phyloP scores from a whole-genome alignment of 345 rosid species.

The Erysimum cheiranthoides region DNA sequence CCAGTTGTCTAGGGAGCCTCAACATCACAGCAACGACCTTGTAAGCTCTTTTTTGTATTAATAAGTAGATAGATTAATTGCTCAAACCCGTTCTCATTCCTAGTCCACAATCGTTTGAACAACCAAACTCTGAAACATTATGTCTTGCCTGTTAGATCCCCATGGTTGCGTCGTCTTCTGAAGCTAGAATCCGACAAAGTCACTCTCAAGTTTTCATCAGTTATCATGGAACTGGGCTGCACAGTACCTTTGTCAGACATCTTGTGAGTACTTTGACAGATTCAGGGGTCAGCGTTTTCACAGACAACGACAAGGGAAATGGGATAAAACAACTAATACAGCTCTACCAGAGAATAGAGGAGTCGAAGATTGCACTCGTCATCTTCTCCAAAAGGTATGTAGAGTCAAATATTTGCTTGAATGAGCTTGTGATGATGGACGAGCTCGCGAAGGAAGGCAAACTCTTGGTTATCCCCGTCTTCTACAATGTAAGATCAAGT shows the following conservation, averaged over 20 bases:
- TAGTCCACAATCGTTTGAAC: background rate
- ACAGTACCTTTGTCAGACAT: constrained; percentile 7
- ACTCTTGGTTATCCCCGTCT: constrained; percentile 25
- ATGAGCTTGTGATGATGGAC: constrained; percentile 28
- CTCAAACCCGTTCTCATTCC: background rate
- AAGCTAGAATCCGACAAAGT: background rate
- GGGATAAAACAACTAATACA: background rate
- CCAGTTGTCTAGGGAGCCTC: background rate
- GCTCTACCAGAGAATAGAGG: background rate
- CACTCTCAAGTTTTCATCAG: constrained; percentile 27
- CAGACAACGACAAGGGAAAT: background rate
- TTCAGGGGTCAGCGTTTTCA: constrained; percentile 22
- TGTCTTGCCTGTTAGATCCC: background rate
- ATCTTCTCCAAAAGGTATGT: constrained; percentile 19
- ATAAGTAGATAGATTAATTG: background rate
- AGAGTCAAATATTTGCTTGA: background rate
- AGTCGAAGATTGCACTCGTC: constrained; percentile 15
- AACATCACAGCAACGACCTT: background rate
- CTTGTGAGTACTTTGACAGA: constrained; percentile 20
- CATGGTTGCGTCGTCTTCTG: background rate
- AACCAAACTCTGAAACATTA: background rate
- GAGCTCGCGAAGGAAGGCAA: constrained; percentile 29
- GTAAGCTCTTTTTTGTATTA: background rate
- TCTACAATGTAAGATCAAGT: constrained; percentile 5
- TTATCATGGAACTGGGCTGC: constrained; percentile 28